Base-by-base conservation (phyloP, 768 basidiomycete species). In the Rhodotorula babjevae region DNA sequence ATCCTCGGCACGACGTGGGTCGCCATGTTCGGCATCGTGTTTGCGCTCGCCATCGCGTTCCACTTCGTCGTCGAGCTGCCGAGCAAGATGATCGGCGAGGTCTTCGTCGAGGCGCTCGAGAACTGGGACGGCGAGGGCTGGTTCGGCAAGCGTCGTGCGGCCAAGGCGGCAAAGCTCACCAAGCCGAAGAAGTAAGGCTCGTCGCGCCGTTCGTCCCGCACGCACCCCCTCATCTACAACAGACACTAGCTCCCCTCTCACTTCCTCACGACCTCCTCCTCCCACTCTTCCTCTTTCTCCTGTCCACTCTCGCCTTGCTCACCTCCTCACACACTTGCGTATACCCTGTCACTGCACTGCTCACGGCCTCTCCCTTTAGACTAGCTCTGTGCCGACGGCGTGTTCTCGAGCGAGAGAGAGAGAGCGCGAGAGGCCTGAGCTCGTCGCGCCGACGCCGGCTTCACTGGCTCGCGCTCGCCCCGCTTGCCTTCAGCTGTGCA, bases 31-130 rank as follows among this genome's bases (percentile, higher is more conserved):
- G 63, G 67, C 68, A 73, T 75, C 70, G 70, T 65, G 58, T 53
- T 77, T 57, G 76, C 70, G 36, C 67, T 77, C 49, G 64, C 77
- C 46, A 68, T 80, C 71, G 72, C 72, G 50, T 80, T 80, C 76
- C 76, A 80, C 76, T 78, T 80, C 50, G 19, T 77, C 50, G 77
- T 80, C 73, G 78, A 79, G 71, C 69, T 79, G 55, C 79, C 79
- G 52, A 70, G 67, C 68, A 79, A 78, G 75, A 64, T 77, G 67
- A 65, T 77, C 3, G 79, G 79, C n/a, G 78, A 79, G 67, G 72
- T 76, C 57, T n/a, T 78, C n/a, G 68, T 50, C 64, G 75, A 79
- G 60, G 55, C 72, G 40, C 29, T 77, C 36, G 73, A 74, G 65
- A 74, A 76, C 47, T 78, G 77, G 77, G 60, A 69, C 61, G 72